A percentile compares a stretch with the other conserved stretches of the same genome.
Evolutionary conservation across 306 rosid species (phyloP).

Genomic region (Quercus engelmannii): DNA sequence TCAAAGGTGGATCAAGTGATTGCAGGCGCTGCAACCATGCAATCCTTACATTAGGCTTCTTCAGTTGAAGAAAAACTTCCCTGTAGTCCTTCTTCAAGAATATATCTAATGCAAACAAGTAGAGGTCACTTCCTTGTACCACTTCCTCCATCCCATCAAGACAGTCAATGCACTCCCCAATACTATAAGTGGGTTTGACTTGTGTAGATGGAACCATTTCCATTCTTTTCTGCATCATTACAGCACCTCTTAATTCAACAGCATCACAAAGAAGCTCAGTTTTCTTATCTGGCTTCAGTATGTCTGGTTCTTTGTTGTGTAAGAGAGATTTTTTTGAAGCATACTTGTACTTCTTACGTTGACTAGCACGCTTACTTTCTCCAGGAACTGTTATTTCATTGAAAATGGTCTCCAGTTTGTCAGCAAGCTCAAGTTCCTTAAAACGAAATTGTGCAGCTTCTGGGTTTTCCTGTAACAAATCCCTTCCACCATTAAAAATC

Average conservation of each 20-base stretch:
- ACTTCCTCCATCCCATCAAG: slow-evolving; percentile 65
- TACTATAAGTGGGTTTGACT: slow-evolving; percentile 43
- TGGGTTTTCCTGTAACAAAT: slow-evolving; percentile 43
- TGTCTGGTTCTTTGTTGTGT: slow-evolving; percentile 22
- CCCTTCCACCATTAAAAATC: slow-evolving; percentile 9
- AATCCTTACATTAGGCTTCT: slow-evolving; percentile 52
- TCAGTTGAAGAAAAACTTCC: slow-evolving; percentile 67
- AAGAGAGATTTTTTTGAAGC: slow-evolving; percentile 12
- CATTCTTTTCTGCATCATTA: slow-evolving; percentile 19
- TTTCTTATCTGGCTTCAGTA: slow-evolving; percentile 25
- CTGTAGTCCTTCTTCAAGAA: slow-evolving; percentile 73
- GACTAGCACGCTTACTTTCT: slow-evolving; percentile 23
- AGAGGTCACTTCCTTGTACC: slow-evolving; percentile 68
- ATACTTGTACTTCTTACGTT: slow-evolving; percentile 13
- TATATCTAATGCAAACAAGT: slow-evolving; percentile 66
- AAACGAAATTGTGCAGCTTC: slow-evolving; percentile 52
- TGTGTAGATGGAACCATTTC: slow-evolving; percentile 19
- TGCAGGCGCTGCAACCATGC: slow-evolving; percentile 74
- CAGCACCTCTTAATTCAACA: slow-evolving; percentile 35
- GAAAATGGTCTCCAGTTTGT: slow-evolving; percentile 26
- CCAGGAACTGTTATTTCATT: slow-evolving; percentile 14
- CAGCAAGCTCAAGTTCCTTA: slow-evolving; percentile 31
- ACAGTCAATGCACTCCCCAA: slow-evolving; percentile 67
- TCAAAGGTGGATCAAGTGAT: slow-evolving; percentile 35
- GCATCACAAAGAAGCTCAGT: slow-evolving; percentile 25